Evolutionary conservation across 2,329 filamentous ascomycete genomes (phyloP).

Genomic region (Ophiostoma novo-ulmi): DNA sequence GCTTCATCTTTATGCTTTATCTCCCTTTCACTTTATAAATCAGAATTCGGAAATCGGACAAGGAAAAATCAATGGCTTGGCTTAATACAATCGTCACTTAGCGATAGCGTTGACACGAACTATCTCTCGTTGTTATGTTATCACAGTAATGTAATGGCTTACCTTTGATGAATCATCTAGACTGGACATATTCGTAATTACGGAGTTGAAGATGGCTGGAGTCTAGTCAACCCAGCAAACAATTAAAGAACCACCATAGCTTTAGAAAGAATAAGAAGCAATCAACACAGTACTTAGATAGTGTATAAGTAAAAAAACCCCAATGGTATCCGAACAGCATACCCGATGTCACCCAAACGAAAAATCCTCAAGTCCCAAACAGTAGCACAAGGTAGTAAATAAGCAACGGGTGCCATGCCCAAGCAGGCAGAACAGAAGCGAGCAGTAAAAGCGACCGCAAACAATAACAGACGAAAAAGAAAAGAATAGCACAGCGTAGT

Average conservation of each 20-base stretch:
- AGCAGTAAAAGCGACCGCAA: background rate
- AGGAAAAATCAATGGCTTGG: background rate
- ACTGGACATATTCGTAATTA: background rate
- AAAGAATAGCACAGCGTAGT: background rate
- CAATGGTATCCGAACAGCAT: constrained; percentile 6
- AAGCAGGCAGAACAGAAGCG: background rate
- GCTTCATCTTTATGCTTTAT: background rate
- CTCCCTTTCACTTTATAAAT: background rate
- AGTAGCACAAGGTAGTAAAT: background rate
- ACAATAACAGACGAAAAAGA: background rate
- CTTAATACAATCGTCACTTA: background rate
- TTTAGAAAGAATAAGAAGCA: background rate
- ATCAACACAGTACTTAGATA: background rate
- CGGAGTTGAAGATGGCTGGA: background rate
- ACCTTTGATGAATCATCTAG: background rate
- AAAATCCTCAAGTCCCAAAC: background rate
- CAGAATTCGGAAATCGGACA: background rate
- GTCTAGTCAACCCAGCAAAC: background rate
- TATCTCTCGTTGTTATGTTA: background rate
- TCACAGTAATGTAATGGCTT: too few relatives aligned
- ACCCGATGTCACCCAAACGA: constrained; percentile 7
- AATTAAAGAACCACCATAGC: background rate
- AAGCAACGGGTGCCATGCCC: constrained; percentile 1
- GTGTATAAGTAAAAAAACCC: background rate
- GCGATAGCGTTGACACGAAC: background rate